phyloP scores from a whole-genome alignment of 2,329 filamentous ascomycete species.

The Colletotrichum viniferum region DNA sequence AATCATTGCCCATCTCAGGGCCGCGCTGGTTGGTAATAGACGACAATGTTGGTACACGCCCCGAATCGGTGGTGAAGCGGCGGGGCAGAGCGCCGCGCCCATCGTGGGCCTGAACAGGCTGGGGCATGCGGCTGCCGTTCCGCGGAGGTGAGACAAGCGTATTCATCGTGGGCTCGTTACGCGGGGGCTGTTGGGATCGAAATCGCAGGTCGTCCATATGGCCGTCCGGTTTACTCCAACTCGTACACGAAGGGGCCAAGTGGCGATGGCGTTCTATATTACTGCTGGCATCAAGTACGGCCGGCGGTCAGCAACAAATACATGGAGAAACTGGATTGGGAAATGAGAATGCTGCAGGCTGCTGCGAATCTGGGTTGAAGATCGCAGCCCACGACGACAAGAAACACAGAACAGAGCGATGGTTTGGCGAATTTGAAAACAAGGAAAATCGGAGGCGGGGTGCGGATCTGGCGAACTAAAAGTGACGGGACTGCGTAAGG shows the following conservation, averaged over 20 bases:
- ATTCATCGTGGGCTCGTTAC: constrained; percentile 77
- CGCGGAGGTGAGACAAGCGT: constrained; percentile 77
- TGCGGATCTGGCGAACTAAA: constrained; percentile 10
- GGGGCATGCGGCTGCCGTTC: constrained; percentile 67
- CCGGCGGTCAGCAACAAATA: constrained; percentile 13
- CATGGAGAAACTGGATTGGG: not conserved
- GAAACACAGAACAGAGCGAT: constrained; percentile 10
- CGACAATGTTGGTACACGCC: constrained; percentile 78
- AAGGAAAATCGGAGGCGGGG: constrained; percentile 20
- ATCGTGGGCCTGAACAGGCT: constrained; percentile 63
- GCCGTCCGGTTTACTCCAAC: constrained; percentile 41
- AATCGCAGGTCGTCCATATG: constrained; percentile 80
- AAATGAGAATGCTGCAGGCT: not conserved
- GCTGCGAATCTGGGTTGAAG: not conserved
- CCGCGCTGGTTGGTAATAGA: constrained; percentile 60
- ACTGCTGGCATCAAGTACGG: constrained; percentile 23
- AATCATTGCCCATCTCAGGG: constrained; percentile 53
- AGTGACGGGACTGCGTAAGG: not conserved
- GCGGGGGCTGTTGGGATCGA: constrained; percentile 76
- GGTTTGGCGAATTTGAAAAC: constrained; percentile 10
- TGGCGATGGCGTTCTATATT: constrained; percentile 39
- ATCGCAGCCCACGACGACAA: not conserved
- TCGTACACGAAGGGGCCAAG: constrained; percentile 43
- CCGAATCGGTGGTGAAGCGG: constrained; percentile 91
- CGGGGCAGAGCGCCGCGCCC: constrained; percentile 80